phyloP scores from a whole-genome alignment of 2,329 filamentous ascomycete genomes.

The Hyphodiscus sp. region DNA sequence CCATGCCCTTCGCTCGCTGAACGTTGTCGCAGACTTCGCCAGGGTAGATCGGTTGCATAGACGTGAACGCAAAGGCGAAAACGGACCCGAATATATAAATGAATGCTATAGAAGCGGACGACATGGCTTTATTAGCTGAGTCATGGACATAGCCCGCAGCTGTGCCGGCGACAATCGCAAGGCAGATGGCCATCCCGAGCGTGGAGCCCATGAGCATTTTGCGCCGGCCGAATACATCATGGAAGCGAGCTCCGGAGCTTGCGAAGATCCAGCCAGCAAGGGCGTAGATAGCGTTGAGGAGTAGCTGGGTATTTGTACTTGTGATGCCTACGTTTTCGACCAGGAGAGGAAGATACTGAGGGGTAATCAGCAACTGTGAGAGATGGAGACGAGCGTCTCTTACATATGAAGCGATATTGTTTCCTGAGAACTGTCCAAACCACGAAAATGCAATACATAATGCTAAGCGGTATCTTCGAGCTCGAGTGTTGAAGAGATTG shows the following conservation, averaged over 20 bases:
- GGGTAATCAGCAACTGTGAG: not conserved
- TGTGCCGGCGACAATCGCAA: conserved; percentile 7
- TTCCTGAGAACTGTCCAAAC: conserved; percentile 29
- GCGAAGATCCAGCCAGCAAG: conserved; percentile 22
- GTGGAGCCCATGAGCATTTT: conserved; percentile 20
- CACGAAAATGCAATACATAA: conserved; percentile 28
- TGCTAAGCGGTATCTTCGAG: conserved; percentile 30
- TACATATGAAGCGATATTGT: conserved; percentile 13
- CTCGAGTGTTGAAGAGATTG: conserved; percentile 13
- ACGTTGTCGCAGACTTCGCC: conserved; percentile 30
- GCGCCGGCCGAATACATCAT: conserved; percentile 23
- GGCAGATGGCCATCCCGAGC: conserved; percentile 4
- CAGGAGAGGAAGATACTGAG: conserved; percentile 20
- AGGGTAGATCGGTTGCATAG: conserved; percentile 23
- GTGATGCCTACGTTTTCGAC: conserved; percentile 23
- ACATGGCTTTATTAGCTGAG: conserved; percentile 9
- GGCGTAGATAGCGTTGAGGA: conserved; percentile 21
- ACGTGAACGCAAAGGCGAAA: conserved; percentile 24
- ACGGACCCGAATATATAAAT: conserved; percentile 26
- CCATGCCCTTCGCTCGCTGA: conserved; percentile 30
- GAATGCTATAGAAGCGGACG: conserved; percentile 15
- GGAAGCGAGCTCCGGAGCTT: conserved; percentile 18
- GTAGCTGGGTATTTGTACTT: conserved; percentile 20
- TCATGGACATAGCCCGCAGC: conserved; percentile 11
- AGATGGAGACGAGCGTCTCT: not conserved